phyloP scores from a whole-genome alignment of 1,284 basidiomycete genomes.

The Cystobasidium slooffiae region DNA sequence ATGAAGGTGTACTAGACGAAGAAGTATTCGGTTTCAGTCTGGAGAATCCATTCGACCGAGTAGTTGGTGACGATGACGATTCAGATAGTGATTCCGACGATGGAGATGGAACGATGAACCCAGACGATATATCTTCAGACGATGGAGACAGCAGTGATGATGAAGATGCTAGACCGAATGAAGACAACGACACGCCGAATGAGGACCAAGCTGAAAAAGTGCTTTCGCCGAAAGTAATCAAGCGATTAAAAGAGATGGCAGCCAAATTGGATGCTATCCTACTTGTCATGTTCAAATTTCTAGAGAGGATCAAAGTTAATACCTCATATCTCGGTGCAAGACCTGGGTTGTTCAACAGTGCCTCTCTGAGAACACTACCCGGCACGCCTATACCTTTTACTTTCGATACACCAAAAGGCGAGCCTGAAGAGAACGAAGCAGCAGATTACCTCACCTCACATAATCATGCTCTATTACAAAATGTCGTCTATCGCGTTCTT shows the following conservation, averaged over 20 bases:
- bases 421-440: conserved; percentile 18
- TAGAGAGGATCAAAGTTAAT: conserved; percentile 55
- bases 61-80: conserved; percentile 64
- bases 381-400: conserved; percentile 46
- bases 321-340: not conserved
- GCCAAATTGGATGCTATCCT: conserved; percentile 89
- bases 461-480: conserved; percentile 50
- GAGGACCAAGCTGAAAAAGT: conserved; percentile 15
- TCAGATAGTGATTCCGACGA: conserved; percentile 62
- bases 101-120: conserved; percentile 54
- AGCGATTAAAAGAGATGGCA: conserved; percentile 80
- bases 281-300: conserved; percentile 80
- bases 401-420: not conserved
- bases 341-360: conserved; percentile 11
- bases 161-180: conserved; percentile 1
- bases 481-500: conserved; percentile 72
- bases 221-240: conserved; percentile 62
- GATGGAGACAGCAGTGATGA: conserved; percentile 60
- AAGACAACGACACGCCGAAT: not conserved
- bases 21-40: conserved; percentile 48
- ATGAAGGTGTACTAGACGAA: conserved; percentile 59
- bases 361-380: conserved; percentile 51
- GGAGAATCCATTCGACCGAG: conserved; percentile 51
- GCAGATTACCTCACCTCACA: conserved; percentile 50
- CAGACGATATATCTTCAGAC: conserved; percentile 55